Evolutionary conservation across 306 rosid genomes (phyloP), one percentile per base, ranked within the genome.

Genomic region (Lathyrus tuberosus): DNA sequence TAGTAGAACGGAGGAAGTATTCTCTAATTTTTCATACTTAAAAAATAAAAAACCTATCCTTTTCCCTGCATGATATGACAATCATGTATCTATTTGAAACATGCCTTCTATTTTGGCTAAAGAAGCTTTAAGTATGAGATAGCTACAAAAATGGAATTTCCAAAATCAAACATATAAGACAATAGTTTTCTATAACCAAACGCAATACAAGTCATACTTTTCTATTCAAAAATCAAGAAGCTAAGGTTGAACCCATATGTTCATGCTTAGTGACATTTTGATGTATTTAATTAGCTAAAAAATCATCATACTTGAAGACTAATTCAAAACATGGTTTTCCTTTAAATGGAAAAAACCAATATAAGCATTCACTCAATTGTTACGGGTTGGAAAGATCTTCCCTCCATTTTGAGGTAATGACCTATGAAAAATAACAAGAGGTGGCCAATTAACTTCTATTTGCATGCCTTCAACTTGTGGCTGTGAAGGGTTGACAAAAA

Each of bases 371-470:
- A 10, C 73, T 44, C 18, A 10, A 56, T 41, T 22, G 78, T 89
- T 86, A 64, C 92, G 96, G 74, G 80, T 53, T 46, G 83, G 88
- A 63, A 78, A 64, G 6, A 75, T 54, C 64, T 78, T 85, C 78
- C 38, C 49, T 57, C n/a, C 79, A 79, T 74, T 84, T 84, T 48
- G 17, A 70, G 83, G 61, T 37, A 70, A 72, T 78, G 76, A 53
- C 81, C 46, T 65, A 46, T 18, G 76, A 67, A 42, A 71, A 9
- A 49, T 76, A 63, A 75, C 69, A 76, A 67, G 44, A 66, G 65
- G 51, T 41, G 24, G 48, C 28, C 44, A 38, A n/a, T n/a, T n/a
- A n/a, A n/a, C n/a, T n/a, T n/a, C n/a, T n/a, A n/a, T n/a, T n/a
- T n/a, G n/a, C n/a, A n/a, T n/a, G n/a, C 57, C 65, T 76, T 73